Conservation (phyloP, 2,329 filamentous ascomycete genomes). For the Colletotrichum coccodes region DNA sequence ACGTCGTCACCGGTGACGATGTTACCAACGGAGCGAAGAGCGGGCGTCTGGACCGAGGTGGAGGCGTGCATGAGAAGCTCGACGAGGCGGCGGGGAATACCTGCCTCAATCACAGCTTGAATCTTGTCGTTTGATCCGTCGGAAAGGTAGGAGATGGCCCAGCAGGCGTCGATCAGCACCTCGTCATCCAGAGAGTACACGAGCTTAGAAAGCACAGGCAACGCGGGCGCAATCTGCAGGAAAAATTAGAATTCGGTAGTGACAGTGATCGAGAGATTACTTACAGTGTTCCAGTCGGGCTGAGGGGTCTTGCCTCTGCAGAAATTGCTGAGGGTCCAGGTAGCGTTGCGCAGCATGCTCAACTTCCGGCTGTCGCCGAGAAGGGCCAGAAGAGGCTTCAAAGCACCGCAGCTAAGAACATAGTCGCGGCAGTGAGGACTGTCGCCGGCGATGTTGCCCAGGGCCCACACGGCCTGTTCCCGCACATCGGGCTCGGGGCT, state of each 20-base stretch:
- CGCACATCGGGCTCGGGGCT: slow-evolving; percentile 98
- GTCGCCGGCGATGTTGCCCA: slow-evolving; percentile 98
- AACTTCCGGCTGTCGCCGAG: slow-evolving; percentile 98
- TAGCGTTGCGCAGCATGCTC: slow-evolving; percentile 98
- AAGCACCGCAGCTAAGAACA: slow-evolving; percentile 88
- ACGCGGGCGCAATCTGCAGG: slow-evolving; percentile 86
- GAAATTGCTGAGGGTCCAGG: slow-evolving; percentile 99
- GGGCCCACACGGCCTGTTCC: slow-evolving; percentile 97
- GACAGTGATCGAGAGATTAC: slow-evolving; percentile 47
- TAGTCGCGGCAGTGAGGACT: slow-evolving; percentile 98
- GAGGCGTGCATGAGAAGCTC: slow-evolving; percentile 98
- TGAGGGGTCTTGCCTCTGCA: slow-evolving; percentile 99
- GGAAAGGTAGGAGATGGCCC: slow-evolving; percentile 98
- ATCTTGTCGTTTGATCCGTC: slow-evolving; percentile 99
- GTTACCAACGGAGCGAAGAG: slow-evolving; percentile 96
- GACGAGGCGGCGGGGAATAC: slow-evolving; percentile 94
- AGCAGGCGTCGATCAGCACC: slow-evolving; percentile 98
- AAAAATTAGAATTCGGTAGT: not conserved
- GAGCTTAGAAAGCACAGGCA: slow-evolving; percentile 94
- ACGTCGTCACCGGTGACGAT: slow-evolving; percentile 99
- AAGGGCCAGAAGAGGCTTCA: slow-evolving; percentile 88
- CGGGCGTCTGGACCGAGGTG: slow-evolving; percentile 97
- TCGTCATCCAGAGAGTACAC: slow-evolving; percentile 99
- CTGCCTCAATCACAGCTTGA: slow-evolving; percentile 97
- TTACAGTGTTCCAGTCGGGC: slow-evolving; percentile 95